Evolutionary conservation across 768 basidiomycete genomes (phyloP).

Genomic region (Agaricus sinodeliciosus): DNA sequence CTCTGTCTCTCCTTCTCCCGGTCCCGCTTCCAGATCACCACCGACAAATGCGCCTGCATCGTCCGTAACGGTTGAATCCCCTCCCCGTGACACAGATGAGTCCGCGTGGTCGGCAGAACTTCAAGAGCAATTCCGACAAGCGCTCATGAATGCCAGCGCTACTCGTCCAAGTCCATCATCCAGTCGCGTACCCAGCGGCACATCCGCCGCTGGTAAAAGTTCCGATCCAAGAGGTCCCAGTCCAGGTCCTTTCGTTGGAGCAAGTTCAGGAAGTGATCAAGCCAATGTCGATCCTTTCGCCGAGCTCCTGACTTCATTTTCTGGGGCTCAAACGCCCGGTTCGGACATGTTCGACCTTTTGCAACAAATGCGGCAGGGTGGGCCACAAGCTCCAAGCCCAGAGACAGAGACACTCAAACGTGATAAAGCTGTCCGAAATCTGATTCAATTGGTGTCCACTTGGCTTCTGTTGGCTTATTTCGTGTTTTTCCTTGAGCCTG

Average conservation of each 20-base stretch:
- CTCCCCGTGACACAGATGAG: slow-evolving; percentile 33
- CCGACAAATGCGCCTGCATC: slow-evolving; percentile 16
- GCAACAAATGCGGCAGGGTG: slow-evolving; percentile 15
- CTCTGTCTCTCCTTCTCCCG: slow-evolving; percentile 10
- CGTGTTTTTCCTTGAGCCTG: slow-evolving; percentile 59
- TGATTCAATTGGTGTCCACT: slow-evolving; percentile 58
- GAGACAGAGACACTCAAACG: slow-evolving; percentile 8
- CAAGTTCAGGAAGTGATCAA: slow-evolving; percentile 13
- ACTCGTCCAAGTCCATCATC: slow-evolving; percentile 12
- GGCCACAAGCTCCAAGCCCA: neutral
- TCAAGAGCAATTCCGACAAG: slow-evolving; percentile 61
- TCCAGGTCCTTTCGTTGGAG: slow-evolving; percentile 30
- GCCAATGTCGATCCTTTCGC: neutral
- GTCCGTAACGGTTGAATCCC: slow-evolving; percentile 15
- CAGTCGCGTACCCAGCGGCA: slow-evolving; percentile 14
- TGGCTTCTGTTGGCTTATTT: slow-evolving; percentile 66
- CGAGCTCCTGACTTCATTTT: neutral
- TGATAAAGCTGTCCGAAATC: slow-evolving; percentile 40
- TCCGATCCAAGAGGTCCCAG: slow-evolving; percentile 17
- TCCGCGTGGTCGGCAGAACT: slow-evolving; percentile 65
- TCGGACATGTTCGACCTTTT: slow-evolving; percentile 15
- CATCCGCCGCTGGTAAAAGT: slow-evolving; percentile 30
- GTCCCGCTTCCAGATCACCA: slow-evolving; percentile 15
- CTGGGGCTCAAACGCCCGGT: slow-evolving; percentile 13
- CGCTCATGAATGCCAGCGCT: slow-evolving; percentile 38